Percentiles rank a stretch among this genome's conserved stretches.
Evolutionary conservation across 108 stramenopile genomes (phyloP).

Genomic region (Schizochytrium sp.): DNA sequence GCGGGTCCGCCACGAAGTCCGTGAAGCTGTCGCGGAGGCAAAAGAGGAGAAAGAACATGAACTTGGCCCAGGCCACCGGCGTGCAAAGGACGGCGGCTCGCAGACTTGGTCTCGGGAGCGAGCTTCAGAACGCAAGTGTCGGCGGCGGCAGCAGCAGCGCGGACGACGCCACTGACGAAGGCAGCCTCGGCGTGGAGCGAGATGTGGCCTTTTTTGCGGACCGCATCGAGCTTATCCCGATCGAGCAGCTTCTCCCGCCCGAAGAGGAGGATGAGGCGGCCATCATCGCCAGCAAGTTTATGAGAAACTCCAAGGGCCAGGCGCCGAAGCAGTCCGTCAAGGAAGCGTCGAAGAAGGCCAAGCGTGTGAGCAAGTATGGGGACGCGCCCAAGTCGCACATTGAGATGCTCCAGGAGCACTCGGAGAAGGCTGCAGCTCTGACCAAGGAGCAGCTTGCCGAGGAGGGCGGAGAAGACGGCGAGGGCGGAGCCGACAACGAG

Average conservation of each 20-base stretch:
- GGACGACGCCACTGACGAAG: neutral
- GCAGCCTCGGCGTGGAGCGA: neutral
- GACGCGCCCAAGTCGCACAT: neutral
- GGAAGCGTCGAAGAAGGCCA: conserved; percentile 2
- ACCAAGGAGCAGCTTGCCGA: neutral
- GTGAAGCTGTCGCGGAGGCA: neutral
- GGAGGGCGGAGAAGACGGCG: neutral
- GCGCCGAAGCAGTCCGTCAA: neutral
- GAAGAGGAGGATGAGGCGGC: neutral
- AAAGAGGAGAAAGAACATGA: neutral
- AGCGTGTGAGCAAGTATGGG: neutral
- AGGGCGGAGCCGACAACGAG: neutral
- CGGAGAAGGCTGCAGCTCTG: neutral
- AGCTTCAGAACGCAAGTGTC: neutral
- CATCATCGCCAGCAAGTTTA: neutral
- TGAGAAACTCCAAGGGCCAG: neutral
- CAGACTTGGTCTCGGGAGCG: neutral
- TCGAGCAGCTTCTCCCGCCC: neutral
- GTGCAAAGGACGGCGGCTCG: neutral
- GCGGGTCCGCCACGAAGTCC: neutral
- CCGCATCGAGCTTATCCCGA: neutral
- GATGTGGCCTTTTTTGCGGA: neutral
- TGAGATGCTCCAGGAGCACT: neutral
- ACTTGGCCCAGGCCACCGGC: neutral
- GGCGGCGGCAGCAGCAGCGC: neutral